phyloP scores from a whole-genome alignment of 768 basidiomycete genomes.

The Suillus discolor region DNA sequence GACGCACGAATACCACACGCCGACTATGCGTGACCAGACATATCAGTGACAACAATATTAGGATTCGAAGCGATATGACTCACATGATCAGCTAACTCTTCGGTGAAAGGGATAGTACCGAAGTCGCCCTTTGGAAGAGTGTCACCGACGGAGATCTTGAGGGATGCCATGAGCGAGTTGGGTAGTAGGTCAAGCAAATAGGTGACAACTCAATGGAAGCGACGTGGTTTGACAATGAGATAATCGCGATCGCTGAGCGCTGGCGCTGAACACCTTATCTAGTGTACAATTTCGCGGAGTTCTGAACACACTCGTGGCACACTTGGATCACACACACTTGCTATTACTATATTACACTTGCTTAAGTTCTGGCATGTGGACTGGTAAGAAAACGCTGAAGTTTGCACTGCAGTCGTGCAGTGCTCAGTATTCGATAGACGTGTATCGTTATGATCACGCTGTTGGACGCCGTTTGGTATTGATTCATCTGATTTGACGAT shows the following conservation, averaged over 20 bases:
- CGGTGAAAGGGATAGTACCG: constrained; percentile 57
- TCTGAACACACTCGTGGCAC: neutral
- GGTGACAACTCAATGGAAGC: neutral
- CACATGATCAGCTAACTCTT: constrained; percentile 64
- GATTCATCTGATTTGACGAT: neutral
- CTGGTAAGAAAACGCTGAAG: neutral
- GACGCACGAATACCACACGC: constrained; percentile 68
- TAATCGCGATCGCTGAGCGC: neutral
- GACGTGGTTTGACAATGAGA: neutral
- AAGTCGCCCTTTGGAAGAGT: constrained; percentile 49
- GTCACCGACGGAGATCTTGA: constrained; percentile 53
- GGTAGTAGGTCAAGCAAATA: neutral
- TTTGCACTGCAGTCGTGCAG: neutral
- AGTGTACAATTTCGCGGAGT: neutral
- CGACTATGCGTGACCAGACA: constrained; percentile 35
- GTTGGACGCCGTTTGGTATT: neutral
- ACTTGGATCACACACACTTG: too few species aligned
- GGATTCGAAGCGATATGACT: constrained; percentile 23
- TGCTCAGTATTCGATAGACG: too few species aligned
- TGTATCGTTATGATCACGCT: neutral
- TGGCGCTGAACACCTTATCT: neutral
- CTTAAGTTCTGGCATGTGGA: too few species aligned
- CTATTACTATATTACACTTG: too few species aligned
- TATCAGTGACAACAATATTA: constrained; percentile 3
- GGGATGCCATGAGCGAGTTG: constrained; percentile 15